Evolutionary conservation across 768 basidiomycete genomes (phyloP).

Genomic region (Mycena haematopus): DNA sequence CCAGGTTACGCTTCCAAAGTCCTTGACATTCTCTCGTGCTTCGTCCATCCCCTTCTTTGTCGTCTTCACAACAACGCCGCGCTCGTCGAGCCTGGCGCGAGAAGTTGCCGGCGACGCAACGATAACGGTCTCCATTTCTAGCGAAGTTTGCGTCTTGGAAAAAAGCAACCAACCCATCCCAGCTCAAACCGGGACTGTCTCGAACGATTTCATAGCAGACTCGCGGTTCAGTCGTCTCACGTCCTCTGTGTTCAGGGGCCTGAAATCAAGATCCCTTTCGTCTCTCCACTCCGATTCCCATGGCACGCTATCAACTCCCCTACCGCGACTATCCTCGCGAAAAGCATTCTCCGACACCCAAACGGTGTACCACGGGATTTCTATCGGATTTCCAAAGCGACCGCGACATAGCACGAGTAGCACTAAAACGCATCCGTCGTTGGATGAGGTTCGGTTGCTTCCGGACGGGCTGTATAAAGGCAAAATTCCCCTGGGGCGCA

Average conservation of each 20-base stretch:
- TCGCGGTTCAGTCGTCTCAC: constrained; percentile 15
- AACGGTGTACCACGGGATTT: constrained; percentile 42
- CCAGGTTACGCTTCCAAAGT: constrained; percentile 52
- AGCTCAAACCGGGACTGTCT: constrained; percentile 9
- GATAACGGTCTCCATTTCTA: constrained; percentile 48
- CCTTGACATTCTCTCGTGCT: constrained; percentile 47
- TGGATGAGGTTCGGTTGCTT: constrained; percentile 36
- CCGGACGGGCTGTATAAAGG: constrained; percentile 57
- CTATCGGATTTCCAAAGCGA: constrained; percentile 56
- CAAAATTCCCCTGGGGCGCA: constrained; percentile 44
- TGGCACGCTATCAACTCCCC: neutral
- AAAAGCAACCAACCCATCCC: constrained; percentile 27
- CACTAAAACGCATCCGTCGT: constrained; percentile 34
- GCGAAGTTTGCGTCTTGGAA: constrained; percentile 43
- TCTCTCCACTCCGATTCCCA: neutral
- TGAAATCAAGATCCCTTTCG: constrained; percentile 14
- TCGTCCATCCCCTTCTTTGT: constrained; percentile 52
- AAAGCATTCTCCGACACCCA: constrained; percentile 23
- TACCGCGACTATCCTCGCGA: neutral
- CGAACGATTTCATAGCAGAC: neutral
- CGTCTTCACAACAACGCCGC: constrained; percentile 50
- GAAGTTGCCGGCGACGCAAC: constrained; percentile 56
- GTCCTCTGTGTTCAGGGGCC: neutral
- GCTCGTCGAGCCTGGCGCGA: constrained; percentile 42
- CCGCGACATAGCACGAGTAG: constrained; percentile 37